Percentiles rank a stretch among this genome's conserved stretches.
These are phyloP conservation scores for Cladosporium halotolerans DNA, from an alignment of 2,329 filamentous ascomycete genomes.

Conservation along the genomic window DNA sequence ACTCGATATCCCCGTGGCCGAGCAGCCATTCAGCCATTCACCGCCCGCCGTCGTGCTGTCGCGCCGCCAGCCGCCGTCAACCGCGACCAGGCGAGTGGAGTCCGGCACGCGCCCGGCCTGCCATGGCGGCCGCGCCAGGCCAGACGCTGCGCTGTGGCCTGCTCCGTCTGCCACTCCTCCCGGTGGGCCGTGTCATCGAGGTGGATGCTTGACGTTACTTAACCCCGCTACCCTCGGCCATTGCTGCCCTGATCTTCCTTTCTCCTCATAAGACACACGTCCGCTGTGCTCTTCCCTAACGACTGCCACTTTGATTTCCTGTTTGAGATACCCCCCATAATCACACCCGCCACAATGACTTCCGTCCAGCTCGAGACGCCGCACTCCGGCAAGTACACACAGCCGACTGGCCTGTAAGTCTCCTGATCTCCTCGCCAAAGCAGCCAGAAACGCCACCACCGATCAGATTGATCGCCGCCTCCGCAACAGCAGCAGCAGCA, in stretches of 20 bases:
- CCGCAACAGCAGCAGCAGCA: background rate
- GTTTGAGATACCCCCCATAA: slow-evolving; percentile 5
- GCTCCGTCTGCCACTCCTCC: slow-evolving; percentile 4
- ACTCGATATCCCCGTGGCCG: slow-evolving; percentile 5
- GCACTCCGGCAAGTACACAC: slow-evolving; percentile 52
- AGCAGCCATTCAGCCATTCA: slow-evolving; percentile 13
- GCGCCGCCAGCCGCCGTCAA: background rate
- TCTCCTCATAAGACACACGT: slow-evolving; percentile 5
- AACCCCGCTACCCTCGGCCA: slow-evolving; percentile 18
- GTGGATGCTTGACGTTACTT: slow-evolving; percentile 21
- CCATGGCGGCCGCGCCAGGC: too few species aligned
- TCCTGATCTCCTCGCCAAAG: slow-evolving; percentile 41
- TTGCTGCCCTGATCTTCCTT: slow-evolving; percentile 7
- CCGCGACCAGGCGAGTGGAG: background rate
- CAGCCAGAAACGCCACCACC: slow-evolving; percentile 24
- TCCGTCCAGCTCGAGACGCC: slow-evolving; percentile 63
- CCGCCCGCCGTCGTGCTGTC: background rate
- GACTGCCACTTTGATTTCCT: slow-evolving; percentile 4
- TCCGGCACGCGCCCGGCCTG: background rate
- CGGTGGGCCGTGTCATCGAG: slow-evolving; percentile 20
- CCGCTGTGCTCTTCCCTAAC: background rate
- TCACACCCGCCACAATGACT: slow-evolving; percentile 24
- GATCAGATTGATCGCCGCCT: background rate
- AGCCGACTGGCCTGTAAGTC: slow-evolving; percentile 50
- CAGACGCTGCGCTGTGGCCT: too few species aligned